Evolutionary conservation across 257 asterid genomes (phyloP).

Genomic region (Solanum ossicruentum): DNA sequence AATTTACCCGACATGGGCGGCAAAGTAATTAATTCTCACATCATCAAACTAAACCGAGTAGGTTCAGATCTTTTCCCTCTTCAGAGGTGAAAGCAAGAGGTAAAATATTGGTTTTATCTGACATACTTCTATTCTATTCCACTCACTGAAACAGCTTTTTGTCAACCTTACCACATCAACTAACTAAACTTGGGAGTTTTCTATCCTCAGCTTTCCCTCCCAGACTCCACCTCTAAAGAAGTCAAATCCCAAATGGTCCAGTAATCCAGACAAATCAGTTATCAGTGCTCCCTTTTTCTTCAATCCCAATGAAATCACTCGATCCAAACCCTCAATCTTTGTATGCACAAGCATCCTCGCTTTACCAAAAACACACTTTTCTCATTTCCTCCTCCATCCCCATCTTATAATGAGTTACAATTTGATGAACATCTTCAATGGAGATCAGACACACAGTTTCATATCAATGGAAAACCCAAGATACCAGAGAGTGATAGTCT

Average conservation of each 20-base stretch:
- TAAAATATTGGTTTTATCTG: background rate
- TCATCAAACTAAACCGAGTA: background rate
- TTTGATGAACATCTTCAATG: background rate
- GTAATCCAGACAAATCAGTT: background rate
- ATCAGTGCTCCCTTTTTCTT: background rate
- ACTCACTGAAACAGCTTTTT: background rate
- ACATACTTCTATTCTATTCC: background rate
- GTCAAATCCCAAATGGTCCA: background rate
- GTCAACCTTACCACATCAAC: background rate
- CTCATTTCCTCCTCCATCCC: background rate
- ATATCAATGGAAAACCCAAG: background rate
- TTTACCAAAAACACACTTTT: background rate
- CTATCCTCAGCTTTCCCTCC: background rate
- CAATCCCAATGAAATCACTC: background rate
- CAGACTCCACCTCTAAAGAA: background rate
- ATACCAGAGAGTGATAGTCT: background rate
- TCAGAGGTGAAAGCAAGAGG: background rate
- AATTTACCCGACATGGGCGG: background rate
- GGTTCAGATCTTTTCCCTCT: background rate
- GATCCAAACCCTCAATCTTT: background rate
- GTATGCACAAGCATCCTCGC: background rate
- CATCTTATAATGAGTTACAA: background rate
- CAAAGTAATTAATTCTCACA: background rate
- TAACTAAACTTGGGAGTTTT: background rate
- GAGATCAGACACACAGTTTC: background rate